A percentile compares a stretch with the other conserved stretches of the same genome.
phyloP scores from a whole-genome alignment of 2,329 filamentous ascomycete genomes.

The Trichophyton equinum region DNA sequence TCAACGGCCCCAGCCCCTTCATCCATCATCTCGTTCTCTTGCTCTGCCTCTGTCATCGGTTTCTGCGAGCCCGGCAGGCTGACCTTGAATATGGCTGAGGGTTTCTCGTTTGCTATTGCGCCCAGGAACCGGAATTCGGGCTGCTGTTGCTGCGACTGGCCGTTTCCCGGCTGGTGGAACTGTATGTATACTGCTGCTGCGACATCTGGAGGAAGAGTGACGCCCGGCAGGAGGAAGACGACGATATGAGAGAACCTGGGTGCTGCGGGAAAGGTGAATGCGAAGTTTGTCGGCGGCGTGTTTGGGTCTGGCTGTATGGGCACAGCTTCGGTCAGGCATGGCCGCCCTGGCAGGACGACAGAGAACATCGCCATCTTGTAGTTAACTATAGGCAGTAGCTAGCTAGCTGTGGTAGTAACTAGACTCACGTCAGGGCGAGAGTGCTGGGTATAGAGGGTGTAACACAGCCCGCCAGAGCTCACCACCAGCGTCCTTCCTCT shows the following conservation, averaged over 20 bases:
- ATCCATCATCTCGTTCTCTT: constrained; percentile 35
- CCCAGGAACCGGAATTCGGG: constrained; percentile 72
- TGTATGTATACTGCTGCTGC: constrained; percentile 87
- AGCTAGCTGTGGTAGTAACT: too few species aligned
- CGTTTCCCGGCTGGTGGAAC: constrained; percentile 34
- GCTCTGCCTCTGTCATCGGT: constrained; percentile 24
- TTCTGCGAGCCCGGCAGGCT: constrained; percentile 20
- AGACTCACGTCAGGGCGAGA: not conserved
- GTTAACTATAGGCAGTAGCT: too few species aligned
- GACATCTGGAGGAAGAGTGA: constrained; percentile 57
- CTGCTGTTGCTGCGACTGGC: constrained; percentile 13
- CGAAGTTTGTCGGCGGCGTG: constrained; percentile 49
- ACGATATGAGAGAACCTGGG: constrained; percentile 61
- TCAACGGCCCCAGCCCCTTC: constrained; percentile 27
- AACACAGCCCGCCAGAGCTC: not conserved
- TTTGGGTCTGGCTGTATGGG: constrained; percentile 40
- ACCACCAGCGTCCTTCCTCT: not conserved
- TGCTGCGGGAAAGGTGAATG: constrained; percentile 52
- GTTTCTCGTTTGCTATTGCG: constrained; percentile 78
- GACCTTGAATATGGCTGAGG: constrained; percentile 81
- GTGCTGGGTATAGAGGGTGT: not conserved
- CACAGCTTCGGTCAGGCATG: constrained; percentile 45
- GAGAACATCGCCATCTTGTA: constrained; percentile 41
- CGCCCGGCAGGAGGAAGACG: constrained; percentile 74
- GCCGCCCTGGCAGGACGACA: constrained; percentile 48